Evolutionary conservation across 108 stramenopile species (phyloP).

Genomic region (Cyclotella choctawhatcheeana): DNA sequence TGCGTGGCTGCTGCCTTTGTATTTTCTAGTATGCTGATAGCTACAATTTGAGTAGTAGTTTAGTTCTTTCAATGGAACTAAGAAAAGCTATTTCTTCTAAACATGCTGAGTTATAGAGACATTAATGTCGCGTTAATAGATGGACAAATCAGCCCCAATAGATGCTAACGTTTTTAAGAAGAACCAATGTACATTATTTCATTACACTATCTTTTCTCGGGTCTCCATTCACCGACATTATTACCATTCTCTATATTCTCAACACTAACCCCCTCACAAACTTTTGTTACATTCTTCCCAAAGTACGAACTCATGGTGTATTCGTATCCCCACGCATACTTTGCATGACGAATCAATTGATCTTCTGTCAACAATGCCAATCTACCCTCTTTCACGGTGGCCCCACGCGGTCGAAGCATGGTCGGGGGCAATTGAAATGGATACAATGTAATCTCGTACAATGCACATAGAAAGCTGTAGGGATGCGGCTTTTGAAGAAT

Average conservation of each 20-base stretch:
- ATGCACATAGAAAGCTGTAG: constrained; percentile 46
- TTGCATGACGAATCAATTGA: constrained; percentile 46
- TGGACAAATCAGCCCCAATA: background rate
- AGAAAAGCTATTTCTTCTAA: background rate
- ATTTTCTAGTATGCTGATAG: constrained; percentile 22
- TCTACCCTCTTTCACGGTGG: constrained; percentile 47
- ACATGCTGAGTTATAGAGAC: background rate
- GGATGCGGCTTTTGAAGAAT: constrained; percentile 24
- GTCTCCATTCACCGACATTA: constrained; percentile 32
- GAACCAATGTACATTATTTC: background rate
- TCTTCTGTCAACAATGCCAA: constrained; percentile 39
- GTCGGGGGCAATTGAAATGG: constrained; percentile 32
- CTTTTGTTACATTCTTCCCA: constrained; percentile 28
- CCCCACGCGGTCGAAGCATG: constrained; percentile 31
- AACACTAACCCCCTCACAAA: constrained; percentile 34
- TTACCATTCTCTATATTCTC: constrained; percentile 13
- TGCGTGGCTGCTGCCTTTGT: constrained; percentile 18
- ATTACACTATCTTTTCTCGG: constrained; percentile 6
- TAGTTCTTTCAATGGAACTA: background rate
- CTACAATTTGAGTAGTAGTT: constrained; percentile 10
- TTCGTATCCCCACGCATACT: constrained; percentile 54
- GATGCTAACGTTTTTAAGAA: background rate
- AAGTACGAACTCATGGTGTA: constrained; percentile 44
- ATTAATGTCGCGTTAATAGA: background rate
- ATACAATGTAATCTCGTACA: constrained; percentile 46